These are phyloP conservation scores for Gentiana macrophylla DNA, from an alignment of 257 asterid genomes.

Conservation along the genomic window DNA sequence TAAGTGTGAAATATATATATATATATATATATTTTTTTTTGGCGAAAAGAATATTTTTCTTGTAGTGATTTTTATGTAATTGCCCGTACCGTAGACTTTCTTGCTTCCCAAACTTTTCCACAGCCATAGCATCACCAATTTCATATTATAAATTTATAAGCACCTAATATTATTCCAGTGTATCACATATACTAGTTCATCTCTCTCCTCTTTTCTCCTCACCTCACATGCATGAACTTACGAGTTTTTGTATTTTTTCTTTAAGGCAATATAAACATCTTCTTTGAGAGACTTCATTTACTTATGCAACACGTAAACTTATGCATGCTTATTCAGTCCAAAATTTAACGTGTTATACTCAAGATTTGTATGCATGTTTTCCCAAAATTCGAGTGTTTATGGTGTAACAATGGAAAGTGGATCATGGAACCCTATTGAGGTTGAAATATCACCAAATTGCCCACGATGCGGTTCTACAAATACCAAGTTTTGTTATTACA, in stretches of 20 bases:
- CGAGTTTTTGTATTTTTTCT: too few relatives aligned
- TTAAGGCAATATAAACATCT: too few relatives aligned
- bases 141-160: background rate
- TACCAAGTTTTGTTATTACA: constrained; percentile 81
- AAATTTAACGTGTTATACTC: too few relatives aligned
- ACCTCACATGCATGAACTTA: background rate
- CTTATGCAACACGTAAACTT: background rate
- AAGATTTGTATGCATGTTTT: constrained; percentile 1
- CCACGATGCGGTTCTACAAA: constrained; percentile 73
- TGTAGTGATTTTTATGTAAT: too few relatives aligned
- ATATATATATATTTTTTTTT: too few relatives aligned
- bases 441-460: constrained; percentile 44
- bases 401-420: constrained; percentile 39
- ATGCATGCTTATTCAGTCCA: background rate
- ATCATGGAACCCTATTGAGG: constrained; percentile 31
- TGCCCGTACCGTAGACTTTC: too few relatives aligned
- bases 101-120: constrained; percentile 2
- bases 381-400: background rate
- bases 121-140: background rate
- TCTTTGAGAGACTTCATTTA: too few relatives aligned
- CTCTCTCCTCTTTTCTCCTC: constrained; percentile 2
- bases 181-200: background rate
- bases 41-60: too few relatives aligned
- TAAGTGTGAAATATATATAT: too few relatives aligned
- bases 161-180: background rate